Evolutionary conservation across 2,329 filamentous ascomycete species (phyloP).

Genomic region (Didymella keratinophila): DNA sequence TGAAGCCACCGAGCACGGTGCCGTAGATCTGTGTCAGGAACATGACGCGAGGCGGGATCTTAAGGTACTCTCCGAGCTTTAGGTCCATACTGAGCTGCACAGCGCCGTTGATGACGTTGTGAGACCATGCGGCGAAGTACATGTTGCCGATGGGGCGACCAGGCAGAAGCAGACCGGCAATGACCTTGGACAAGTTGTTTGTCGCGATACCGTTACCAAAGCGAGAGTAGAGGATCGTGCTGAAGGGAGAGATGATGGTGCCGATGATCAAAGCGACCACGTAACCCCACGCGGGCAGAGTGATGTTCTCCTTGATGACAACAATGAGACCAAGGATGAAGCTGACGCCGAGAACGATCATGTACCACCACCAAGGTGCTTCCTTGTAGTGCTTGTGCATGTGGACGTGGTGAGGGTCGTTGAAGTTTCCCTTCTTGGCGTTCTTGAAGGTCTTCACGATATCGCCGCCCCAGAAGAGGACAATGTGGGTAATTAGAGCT

Average conservation of each 20-base stretch:
- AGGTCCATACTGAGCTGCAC: constrained; percentile 26
- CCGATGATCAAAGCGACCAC: constrained; percentile 21
- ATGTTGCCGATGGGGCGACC: constrained; percentile 27
- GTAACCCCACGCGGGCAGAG: constrained; percentile 25
- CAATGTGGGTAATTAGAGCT: constrained; percentile 22
- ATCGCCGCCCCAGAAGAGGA: constrained; percentile 27
- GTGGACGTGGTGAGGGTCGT: constrained; percentile 23
- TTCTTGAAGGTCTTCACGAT: constrained; percentile 22
- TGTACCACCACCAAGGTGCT: constrained; percentile 28
- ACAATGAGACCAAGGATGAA: constrained; percentile 26
- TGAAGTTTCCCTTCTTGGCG: constrained; percentile 21
- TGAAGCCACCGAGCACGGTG: constrained; percentile 26
- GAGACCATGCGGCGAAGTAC: constrained; percentile 28
- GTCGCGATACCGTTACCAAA: constrained; percentile 28
- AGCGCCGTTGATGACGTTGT: constrained; percentile 24
- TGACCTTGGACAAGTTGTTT: constrained; percentile 28
- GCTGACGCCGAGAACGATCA: constrained; percentile 20
- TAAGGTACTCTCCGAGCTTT: constrained; percentile 27
- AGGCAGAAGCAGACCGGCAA: constrained; percentile 24
- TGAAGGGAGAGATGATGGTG: constrained; percentile 24
- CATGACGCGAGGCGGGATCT: constrained; percentile 28
- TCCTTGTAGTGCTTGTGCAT: constrained; percentile 27
- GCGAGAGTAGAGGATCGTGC: constrained; percentile 23
- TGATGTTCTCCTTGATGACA: constrained; percentile 26
- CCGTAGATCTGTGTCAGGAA: constrained; percentile 28